A percentile compares a stretch with the other conserved stretches of the same genome.
These are phyloP conservation scores for Coemansia aciculifera DNA, from an alignment of 192 early-diverging fungal species.

Conservation along the genomic window DNA sequence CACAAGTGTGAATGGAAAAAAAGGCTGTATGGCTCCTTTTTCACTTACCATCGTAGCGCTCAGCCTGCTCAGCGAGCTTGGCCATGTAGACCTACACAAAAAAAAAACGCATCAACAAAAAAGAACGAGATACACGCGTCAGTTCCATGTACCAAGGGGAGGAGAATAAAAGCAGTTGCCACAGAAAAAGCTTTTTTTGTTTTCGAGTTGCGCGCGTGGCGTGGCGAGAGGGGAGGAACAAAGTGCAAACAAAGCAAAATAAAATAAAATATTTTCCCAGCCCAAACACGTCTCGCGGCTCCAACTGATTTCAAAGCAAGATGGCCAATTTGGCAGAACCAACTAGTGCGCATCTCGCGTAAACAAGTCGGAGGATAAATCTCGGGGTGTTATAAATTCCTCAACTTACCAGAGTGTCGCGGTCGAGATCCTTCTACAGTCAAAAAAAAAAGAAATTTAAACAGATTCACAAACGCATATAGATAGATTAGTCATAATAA, in stretches of 20 bases:
- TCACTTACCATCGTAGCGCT: constrained; percentile 95
- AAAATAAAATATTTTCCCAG: not conserved
- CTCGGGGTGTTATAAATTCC: not conserved
- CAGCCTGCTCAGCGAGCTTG: constrained; percentile 98
- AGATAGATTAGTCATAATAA: too few species aligned
- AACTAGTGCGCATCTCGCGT: not conserved
- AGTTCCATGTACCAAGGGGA: constrained; percentile 2
- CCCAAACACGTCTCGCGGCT: not conserved
- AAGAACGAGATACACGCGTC: constrained; percentile 1
- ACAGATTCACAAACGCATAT: not conserved
- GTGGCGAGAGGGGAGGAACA: not conserved
- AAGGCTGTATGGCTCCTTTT: constrained; percentile 20
- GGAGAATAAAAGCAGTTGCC: not conserved
- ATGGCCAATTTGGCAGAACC: not conserved
- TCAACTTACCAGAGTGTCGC: constrained; percentile 52
- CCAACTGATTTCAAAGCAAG: not conserved
- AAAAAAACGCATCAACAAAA: not conserved
- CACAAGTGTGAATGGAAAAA: not conserved
- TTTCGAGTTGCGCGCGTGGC: not conserved
- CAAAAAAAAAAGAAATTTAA: not conserved
- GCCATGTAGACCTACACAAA: constrained; percentile 90
- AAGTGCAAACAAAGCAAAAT: not conserved
- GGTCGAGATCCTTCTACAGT: constrained; percentile 46
- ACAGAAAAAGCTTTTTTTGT: constrained; percentile 5
- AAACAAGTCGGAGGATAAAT: not conserved